Evolutionary conservation across 495 filamentous ascomycete genomes (phyloP).

Genomic region (Penicillium egyptiacum): DNA sequence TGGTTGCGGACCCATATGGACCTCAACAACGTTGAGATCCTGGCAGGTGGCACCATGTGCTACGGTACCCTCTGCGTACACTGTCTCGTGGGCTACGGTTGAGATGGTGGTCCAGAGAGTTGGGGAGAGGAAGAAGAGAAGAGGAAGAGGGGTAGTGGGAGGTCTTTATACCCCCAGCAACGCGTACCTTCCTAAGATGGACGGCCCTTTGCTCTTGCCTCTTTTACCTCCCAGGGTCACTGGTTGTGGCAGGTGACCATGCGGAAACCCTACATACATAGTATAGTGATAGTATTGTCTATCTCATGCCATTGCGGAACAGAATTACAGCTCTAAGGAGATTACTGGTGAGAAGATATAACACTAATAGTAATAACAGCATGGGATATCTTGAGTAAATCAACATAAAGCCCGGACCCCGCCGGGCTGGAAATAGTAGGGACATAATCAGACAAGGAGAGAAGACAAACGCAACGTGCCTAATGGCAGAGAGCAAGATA

Average conservation of each 20-base stretch:
- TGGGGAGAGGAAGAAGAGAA: neutral
- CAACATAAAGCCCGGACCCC: slow-evolving; percentile 13
- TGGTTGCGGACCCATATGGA: neutral
- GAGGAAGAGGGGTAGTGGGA: neutral
- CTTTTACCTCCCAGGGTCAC: neutral
- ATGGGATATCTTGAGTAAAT: slow-evolving; percentile 37
- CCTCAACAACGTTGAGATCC: neutral
- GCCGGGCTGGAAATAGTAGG: slow-evolving; percentile 5
- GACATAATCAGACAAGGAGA: slow-evolving; percentile 14
- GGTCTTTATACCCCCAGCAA: neutral
- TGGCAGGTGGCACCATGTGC: neutral
- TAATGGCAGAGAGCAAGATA: neutral
- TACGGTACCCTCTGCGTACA: neutral
- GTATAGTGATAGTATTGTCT: too few relatives aligned
- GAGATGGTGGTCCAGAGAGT: neutral
- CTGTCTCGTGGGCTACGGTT: neutral
- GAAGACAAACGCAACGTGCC: slow-evolving; percentile 10
- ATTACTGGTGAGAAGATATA: neutral
- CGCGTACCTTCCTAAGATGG: neutral
- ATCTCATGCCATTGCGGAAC: too few relatives aligned
- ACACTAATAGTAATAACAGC: slow-evolving; percentile 18
- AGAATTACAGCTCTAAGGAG: too few relatives aligned
- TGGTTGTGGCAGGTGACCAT: neutral
- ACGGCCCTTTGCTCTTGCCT: neutral
- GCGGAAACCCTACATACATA: too few relatives aligned